Evolutionary conservation across 768 basidiomycete species (phyloP), one percentile per base, ranked within the genome.

Genomic region (Russula abietina): DNA sequence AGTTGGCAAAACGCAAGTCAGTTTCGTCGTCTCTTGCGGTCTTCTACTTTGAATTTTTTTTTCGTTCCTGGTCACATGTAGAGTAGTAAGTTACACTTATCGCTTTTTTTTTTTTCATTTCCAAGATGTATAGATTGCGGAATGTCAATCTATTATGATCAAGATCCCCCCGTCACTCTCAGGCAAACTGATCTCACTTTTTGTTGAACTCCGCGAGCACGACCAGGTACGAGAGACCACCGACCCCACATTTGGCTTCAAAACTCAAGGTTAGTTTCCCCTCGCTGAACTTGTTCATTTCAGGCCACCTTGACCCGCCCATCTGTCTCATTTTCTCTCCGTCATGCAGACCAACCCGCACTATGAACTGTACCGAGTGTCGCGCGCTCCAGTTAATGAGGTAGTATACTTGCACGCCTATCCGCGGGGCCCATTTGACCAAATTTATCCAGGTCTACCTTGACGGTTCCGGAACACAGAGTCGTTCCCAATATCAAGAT

Each of bases 191-290:
- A 43, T 55, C 46, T 60, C 63, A 41, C 46, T 32, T 22, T 8
- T 1, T 4, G 6, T n/a, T n/a, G n/a, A 63, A 59, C 62, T 63
- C 62, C 62, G 62, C 62, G 62, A 63, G 46, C 45, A 46, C 28
- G 7, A 39, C 41, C 62, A 63, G 62, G 62, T 48, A 63, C 57
- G 30, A 32, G 32, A 33, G 17, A 36, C 48, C n/a, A 30, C 54
- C 53, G 16, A 64, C 63, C 63, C 63, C 54, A 60, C 59, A 56
- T 64, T 64, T 56, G 12, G 14, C 54, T 56, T 64, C 63, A 64
- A 64, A 64, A 60, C 26, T n/a, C 45, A 54, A 39, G 52, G 36
- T 19, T 30, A 30, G 17, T 32, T n/a, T n/a, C 57, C 36, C 46
- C 52, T 52, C 36, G 10, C 9, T 53, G 43, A 24, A 48, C 36